phyloP scores from a whole-genome alignment of 306 rosid genomes.

The Gynostemma pentaphyllum region DNA sequence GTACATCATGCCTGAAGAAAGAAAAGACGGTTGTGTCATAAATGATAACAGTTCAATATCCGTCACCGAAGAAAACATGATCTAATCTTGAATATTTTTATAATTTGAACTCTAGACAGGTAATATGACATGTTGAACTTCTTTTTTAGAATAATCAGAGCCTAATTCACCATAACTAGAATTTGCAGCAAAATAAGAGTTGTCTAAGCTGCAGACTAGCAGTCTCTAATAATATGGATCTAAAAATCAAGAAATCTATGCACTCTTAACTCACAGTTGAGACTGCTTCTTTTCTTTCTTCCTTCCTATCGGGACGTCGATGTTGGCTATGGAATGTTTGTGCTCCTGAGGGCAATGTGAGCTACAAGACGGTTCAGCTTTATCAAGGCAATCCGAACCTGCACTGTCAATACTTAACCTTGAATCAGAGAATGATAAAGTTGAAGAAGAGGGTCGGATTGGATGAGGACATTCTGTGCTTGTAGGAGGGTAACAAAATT shows the following conservation, averaged over 20 bases:
- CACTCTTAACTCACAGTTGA: conserved; percentile 29
- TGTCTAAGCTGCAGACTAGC: neutral
- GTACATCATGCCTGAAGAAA: conserved; percentile 37
- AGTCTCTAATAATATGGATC: neutral
- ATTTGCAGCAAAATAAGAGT: neutral
- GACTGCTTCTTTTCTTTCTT: conserved; percentile 34
- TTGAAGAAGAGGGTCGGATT: conserved; percentile 27
- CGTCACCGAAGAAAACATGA: neutral
- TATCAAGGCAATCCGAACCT: conserved; percentile 21
- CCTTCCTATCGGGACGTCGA: conserved; percentile 15
- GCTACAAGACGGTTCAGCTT: conserved; percentile 14
- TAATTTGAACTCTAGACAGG: too few species aligned
- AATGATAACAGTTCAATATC: neutral
- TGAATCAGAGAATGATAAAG: conserved; percentile 27
- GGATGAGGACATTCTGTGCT: conserved; percentile 17
- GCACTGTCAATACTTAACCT: conserved; percentile 28
- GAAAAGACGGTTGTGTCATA: conserved; percentile 6
- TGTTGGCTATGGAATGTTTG: conserved; percentile 17
- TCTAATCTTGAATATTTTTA: too few species aligned
- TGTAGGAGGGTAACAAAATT: conserved; percentile 12
- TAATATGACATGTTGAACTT: too few species aligned
- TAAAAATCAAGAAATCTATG: neutral
- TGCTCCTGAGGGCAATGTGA: conserved; percentile 20
- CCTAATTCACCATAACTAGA: neutral
- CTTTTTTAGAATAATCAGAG: too few species aligned